These are phyloP conservation scores for Lachancea sp. DNA, from an alignment of 805 yeast species.

Conservation along the genomic window DNA sequence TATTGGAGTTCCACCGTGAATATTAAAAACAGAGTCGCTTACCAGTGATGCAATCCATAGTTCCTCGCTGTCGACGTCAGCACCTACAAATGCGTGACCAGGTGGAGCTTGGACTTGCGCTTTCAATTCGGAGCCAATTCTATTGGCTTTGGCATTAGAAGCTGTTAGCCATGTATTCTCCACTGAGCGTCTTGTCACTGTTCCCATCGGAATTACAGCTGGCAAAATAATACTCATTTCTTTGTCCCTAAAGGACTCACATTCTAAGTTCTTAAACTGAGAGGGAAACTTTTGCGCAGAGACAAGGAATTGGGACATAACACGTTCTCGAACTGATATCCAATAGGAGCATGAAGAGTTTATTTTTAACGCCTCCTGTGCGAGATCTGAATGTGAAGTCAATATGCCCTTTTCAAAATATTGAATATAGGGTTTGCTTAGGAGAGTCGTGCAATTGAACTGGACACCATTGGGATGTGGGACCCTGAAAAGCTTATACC, in stretches of 20 bases:
- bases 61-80: constrained; percentile 98
- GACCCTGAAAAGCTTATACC: constrained; percentile 50
- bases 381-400: constrained; percentile 63
- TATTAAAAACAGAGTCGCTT: constrained; percentile 82
- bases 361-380: constrained; percentile 69
- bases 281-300: constrained; percentile 35
- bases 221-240: constrained; percentile 76
- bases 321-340: constrained; percentile 85
- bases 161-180: constrained; percentile 98
- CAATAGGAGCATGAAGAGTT: constrained; percentile 84
- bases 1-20: constrained; percentile 93
- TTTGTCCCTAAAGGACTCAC: constrained; percentile 11
- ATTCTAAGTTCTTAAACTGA: constrained; percentile 20
- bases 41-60: constrained; percentile 95
- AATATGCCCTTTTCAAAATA: constrained; percentile 69
- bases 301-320: constrained; percentile 79
- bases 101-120: constrained; percentile 79
- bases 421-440: constrained; percentile 68
- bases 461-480: constrained; percentile 85
- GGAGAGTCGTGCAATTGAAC: constrained; percentile 64
- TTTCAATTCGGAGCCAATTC: constrained; percentile 92
- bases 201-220: constrained; percentile 85
- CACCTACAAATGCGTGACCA: constrained; percentile 92
- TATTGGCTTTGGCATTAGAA: constrained; percentile 75
- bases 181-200: constrained; percentile 91